Percentiles rank a stretch among this genome's conserved stretches.
These are phyloP conservation scores for Cladosporium halotolerans DNA, from an alignment of 2,329 filamentous ascomycete genomes.

Conservation along the genomic window DNA sequence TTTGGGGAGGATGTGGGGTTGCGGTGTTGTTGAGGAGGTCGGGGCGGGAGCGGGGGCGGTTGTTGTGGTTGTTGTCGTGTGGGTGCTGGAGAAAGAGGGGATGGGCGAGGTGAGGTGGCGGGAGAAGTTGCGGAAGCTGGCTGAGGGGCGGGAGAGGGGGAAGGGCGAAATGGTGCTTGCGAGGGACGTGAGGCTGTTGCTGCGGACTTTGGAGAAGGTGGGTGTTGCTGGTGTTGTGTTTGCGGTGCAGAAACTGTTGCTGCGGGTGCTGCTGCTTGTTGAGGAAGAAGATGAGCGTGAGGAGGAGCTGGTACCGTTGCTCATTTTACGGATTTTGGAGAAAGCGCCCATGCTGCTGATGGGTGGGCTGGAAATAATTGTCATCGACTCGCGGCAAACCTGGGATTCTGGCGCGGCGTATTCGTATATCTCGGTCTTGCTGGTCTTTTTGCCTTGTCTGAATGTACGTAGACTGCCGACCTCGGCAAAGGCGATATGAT, in stretches of 20 bases:
- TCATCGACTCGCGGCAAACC: conserved; percentile 36
- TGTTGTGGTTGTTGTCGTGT: neutral
- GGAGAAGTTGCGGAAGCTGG: conserved; percentile 23
- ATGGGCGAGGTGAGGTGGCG: conserved; percentile 13
- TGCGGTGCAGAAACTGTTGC: conserved; percentile 23
- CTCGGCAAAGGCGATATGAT: conserved; percentile 63
- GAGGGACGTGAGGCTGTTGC: conserved; percentile 21
- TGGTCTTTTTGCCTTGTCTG: conserved; percentile 47
- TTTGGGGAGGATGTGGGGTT: conserved; percentile 14
- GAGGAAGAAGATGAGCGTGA: conserved; percentile 27
- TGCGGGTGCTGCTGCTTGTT: conserved; percentile 24
- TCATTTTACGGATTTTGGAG: conserved; percentile 27
- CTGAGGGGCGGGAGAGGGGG: conserved; percentile 17
- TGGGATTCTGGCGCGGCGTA: conserved; percentile 66
- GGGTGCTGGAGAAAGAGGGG: conserved; percentile 7
- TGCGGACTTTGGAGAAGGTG: conserved; percentile 9
- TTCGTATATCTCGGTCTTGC: conserved; percentile 65
- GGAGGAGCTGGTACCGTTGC: conserved; percentile 22
- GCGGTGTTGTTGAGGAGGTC: conserved; percentile 14
- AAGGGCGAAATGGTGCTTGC: conserved; percentile 12
- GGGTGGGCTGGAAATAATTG: conserved; percentile 24
- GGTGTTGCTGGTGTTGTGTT: conserved; percentile 19
- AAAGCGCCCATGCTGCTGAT: conserved; percentile 25
- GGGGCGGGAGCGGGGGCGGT: conserved; percentile 12
- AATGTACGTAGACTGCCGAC: conserved; percentile 45